These are phyloP conservation scores for Vigna trinervia DNA, from an alignment of 306 rosid species.

Conservation along the genomic window DNA sequence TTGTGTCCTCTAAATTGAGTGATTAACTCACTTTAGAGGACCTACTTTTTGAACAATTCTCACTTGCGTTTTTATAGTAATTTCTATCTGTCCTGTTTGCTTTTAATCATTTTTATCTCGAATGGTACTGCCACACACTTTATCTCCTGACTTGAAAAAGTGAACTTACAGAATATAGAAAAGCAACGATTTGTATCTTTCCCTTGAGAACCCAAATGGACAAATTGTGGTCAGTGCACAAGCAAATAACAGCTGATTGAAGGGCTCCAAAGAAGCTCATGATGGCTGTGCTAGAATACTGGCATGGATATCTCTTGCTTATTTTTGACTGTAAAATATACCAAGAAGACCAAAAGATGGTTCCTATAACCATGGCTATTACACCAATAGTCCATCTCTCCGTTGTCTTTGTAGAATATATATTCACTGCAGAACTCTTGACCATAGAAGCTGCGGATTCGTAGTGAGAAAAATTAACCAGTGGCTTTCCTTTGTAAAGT, in stretches of 20 bases:
- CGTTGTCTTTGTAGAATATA: constrained; percentile 40
- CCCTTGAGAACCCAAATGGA: constrained; percentile 81
- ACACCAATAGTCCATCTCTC: constrained; percentile 75
- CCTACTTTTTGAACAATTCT: neutral
- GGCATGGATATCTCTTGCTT: constrained; percentile 78
- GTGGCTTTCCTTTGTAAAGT: constrained; percentile 67
- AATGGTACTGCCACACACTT: neutral
- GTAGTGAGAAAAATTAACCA: constrained; percentile 50
- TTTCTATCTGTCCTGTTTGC: neutral
- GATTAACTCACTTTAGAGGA: neutral
- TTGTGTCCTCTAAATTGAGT: neutral
- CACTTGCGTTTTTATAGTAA: neutral
- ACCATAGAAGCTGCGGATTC: constrained; percentile 26
- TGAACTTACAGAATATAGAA: constrained; percentile 75
- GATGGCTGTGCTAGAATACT: constrained; percentile 86
- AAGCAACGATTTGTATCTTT: constrained; percentile 60
- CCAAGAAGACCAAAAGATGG: constrained; percentile 86
- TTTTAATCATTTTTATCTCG: neutral
- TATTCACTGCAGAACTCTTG: constrained; percentile 40
- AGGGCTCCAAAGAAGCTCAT: constrained; percentile 88
- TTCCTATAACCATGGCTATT: constrained; percentile 68
- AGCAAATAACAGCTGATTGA: constrained; percentile 73
- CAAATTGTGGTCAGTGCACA: constrained; percentile 54
- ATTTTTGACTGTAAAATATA: constrained; percentile 74
- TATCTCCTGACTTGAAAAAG: neutral